Conservation (phyloP, 139 green algal species). For the Yamagishiella unicocca region DNA sequence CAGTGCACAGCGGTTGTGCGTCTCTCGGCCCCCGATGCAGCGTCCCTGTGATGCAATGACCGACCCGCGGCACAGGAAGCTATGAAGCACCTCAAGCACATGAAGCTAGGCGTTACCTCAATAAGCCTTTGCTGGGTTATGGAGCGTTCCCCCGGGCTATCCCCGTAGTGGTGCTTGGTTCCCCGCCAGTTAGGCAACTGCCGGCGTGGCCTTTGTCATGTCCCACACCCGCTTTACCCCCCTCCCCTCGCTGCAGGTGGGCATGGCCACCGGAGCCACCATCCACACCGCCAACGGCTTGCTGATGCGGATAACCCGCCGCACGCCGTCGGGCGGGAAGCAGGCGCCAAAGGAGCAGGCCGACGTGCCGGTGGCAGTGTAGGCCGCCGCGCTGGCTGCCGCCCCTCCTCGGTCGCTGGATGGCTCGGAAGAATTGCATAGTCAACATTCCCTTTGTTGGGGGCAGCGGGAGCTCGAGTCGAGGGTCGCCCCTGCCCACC, state of each 20-base stretch:
- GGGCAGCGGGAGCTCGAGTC: background rate
- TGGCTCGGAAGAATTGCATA: background rate
- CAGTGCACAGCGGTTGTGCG: too few relatives aligned
- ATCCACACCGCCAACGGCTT: slow-evolving; percentile 98
- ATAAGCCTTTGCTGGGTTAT: too few relatives aligned
- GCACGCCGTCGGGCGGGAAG: background rate
- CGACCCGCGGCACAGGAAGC: too few relatives aligned
- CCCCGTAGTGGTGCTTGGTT: too few relatives aligned
- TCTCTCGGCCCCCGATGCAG: too few relatives aligned
- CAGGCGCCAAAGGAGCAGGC: background rate
- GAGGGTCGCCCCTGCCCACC: background rate
- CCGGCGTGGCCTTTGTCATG: too few relatives aligned
- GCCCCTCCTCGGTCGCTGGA: background rate
- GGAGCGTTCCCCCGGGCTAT: too few relatives aligned
- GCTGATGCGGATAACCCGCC: slow-evolving; percentile 55
- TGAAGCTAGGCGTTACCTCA: too few relatives aligned
- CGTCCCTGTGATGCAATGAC: too few relatives aligned
- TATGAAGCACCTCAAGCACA: too few relatives aligned
- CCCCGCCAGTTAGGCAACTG: too few relatives aligned
- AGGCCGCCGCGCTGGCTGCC: background rate
- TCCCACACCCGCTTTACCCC: background rate
- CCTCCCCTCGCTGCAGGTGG: slow-evolving; percentile 61
- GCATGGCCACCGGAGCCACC: slow-evolving; percentile 95
- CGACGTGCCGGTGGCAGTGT: slow-evolving; percentile 7
- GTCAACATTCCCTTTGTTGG: background rate